phyloP scores from a whole-genome alignment of 75 land plant genomes.

The Larix kaempferi region DNA sequence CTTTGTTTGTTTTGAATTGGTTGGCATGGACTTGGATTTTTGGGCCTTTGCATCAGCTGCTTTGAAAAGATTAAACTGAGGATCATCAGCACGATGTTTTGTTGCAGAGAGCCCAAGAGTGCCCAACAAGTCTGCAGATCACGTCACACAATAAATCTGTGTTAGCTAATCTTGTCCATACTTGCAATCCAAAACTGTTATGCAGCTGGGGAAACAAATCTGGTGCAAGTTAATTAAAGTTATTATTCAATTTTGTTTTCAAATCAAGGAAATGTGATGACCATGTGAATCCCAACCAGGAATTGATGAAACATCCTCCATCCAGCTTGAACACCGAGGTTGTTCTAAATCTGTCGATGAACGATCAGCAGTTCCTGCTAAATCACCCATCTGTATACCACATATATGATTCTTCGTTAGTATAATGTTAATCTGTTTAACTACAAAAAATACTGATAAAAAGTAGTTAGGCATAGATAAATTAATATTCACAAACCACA shows the following conservation, averaged over 20 bases:
- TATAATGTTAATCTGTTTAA: not conserved
- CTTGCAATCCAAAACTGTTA: not conserved
- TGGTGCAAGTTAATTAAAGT: not conserved
- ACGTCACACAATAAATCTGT: not conserved
- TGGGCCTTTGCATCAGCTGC: slow-evolving; percentile 6
- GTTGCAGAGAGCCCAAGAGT: slow-evolving; percentile 3
- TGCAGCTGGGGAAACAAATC: no score
- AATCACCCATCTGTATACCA: slow-evolving; percentile 2
- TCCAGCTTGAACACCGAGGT: slow-evolving; percentile 11
- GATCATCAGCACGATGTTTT: not conserved
- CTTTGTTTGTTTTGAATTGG: not conserved
- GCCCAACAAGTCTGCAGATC: slow-evolving; percentile 4
- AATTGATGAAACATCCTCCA: slow-evolving; percentile 6
- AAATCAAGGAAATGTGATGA: not conserved
- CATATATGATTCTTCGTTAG: not conserved
- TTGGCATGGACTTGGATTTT: not conserved
- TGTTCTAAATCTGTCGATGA: slow-evolving; percentile 6
- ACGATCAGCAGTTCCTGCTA: not conserved
- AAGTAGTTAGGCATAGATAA: no score
- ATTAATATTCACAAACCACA: no score
- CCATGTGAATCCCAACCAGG: slow-evolving; percentile 7
- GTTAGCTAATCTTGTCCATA: not conserved
- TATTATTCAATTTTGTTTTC: not conserved
- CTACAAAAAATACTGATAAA: no score
- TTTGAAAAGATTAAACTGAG: slow-evolving; percentile 1